These are phyloP conservation scores for Annona squamosa DNA, from an alignment of 164 flowering plant genomes.

Conservation along the genomic window DNA sequence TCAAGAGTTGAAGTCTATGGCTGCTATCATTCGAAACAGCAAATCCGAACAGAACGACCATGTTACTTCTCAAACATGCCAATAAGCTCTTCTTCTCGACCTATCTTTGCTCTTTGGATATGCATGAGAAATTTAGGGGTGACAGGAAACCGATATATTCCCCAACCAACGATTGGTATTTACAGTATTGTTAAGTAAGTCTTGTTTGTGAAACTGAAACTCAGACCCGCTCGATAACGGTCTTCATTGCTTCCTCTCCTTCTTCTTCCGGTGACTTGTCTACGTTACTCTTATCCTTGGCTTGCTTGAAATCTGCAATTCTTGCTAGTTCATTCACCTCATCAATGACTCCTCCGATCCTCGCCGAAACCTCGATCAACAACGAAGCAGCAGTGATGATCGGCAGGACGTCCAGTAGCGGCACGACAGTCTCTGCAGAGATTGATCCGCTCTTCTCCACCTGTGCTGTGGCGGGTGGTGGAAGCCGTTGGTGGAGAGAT, in stretches of 20 bases:
- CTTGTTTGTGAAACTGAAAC: background rate
- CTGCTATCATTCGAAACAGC: no score
- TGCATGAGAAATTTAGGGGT: background rate
- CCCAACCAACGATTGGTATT: background rate
- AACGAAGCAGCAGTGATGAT: constrained; percentile 47
- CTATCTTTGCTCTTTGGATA: no score
- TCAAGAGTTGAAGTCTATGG: no score
- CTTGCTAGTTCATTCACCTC: constrained; percentile 41
- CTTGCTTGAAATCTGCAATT: constrained; percentile 40
- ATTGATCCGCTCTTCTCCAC: background rate
- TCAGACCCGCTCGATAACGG: constrained; percentile 10
- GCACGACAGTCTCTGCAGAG: background rate
- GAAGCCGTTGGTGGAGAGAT: constrained; percentile 5
- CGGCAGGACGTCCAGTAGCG: constrained; percentile 41
- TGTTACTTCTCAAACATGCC: no score
- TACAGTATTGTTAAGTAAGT: background rate
- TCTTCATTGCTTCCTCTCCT: constrained; percentile 15
- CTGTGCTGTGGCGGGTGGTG: constrained; percentile 1
- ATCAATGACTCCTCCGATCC: constrained; percentile 37
- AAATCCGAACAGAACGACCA: no score
- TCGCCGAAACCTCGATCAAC: constrained; percentile 48
- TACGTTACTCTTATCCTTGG: constrained; percentile 14
- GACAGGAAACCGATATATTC: background rate
- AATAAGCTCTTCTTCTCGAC: no score
- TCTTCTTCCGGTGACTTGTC: constrained; percentile 16